Evolutionary conservation across 148 eudicot species (phyloP).

Genomic region (Fallopia convolvulus): DNA sequence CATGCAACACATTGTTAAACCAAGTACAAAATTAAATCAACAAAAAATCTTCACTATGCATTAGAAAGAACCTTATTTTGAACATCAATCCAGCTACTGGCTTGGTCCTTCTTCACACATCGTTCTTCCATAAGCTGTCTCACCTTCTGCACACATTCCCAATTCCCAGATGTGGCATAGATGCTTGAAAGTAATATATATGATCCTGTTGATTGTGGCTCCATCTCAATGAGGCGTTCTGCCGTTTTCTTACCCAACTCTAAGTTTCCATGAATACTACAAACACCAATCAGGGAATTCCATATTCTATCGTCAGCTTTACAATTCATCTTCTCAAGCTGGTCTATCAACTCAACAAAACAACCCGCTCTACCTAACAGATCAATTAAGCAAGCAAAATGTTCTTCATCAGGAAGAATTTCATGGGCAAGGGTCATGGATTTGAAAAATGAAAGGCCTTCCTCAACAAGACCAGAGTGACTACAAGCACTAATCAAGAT

Average conservation of each 20-base stretch:
- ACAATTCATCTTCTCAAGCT: constrained; percentile 47
- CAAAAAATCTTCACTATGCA: background rate
- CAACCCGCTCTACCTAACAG: constrained; percentile 61
- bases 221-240: constrained; percentile 43
- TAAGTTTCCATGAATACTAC: constrained; percentile 49
- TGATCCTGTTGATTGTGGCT: constrained; percentile 45
- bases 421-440: constrained; percentile 43
- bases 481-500: constrained; percentile 60
- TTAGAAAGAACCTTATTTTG: constrained; percentile 19
- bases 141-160: constrained; percentile 41
- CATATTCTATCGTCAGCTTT: constrained; percentile 47
- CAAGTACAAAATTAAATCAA: background rate
- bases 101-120: constrained; percentile 42
- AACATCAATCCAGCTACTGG: constrained; percentile 50
- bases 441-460: constrained; percentile 47
- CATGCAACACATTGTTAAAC: background rate
- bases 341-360: constrained; percentile 51
- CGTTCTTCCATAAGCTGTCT: constrained; percentile 43
- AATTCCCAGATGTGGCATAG: constrained; percentile 53
- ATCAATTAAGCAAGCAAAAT: constrained; percentile 62
- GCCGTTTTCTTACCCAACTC: constrained; percentile 51
- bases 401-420: constrained; percentile 59
- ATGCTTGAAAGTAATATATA: constrained; percentile 58
- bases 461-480: constrained; percentile 59
- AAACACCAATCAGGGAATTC: constrained; percentile 62